Percentiles rank a stretch among this genome's conserved stretches.
Conservation (phyloP, 2,329 filamentous ascomycete species). For the Cercospora nicotianae region DNA sequence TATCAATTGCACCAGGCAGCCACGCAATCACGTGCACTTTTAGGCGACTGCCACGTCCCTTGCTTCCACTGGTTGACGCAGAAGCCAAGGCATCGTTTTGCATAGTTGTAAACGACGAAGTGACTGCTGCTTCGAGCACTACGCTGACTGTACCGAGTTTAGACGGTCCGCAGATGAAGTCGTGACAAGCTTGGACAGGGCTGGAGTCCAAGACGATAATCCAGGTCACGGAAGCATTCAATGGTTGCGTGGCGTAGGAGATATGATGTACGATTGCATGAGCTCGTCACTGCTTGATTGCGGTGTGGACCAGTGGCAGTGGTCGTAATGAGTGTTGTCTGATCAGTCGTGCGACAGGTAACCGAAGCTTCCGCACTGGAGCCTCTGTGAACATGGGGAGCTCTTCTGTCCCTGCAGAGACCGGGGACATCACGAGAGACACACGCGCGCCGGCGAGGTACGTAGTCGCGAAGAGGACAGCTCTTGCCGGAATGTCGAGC, state of each 20-base stretch:
- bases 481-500: not conserved
- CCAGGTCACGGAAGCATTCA: not conserved
- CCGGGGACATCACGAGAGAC: conserved; percentile 13
- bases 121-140: not conserved
- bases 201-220: not conserved
- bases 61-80: not conserved
- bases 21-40: no score
- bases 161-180: not conserved
- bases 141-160: not conserved
- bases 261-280: not conserved
- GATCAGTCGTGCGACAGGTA: conserved; percentile 7
- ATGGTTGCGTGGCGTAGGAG: not conserved
- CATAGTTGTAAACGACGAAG: no score
- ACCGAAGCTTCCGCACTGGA: conserved; percentile 6
- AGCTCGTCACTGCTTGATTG: conserved; percentile 2
- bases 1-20: no score
- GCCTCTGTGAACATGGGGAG: not conserved
- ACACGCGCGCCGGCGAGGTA: not conserved
- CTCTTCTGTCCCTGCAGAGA: conserved; percentile 14
- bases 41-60: no score
- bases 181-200: not conserved
- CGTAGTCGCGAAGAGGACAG: conserved; percentile 4
- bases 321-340: conserved; percentile 8
- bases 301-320: not conserved
- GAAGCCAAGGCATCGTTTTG: not conserved